Base-by-base conservation (phyloP, 768 basidiomycete genomes). In the Cytidiella melzeri region DNA sequence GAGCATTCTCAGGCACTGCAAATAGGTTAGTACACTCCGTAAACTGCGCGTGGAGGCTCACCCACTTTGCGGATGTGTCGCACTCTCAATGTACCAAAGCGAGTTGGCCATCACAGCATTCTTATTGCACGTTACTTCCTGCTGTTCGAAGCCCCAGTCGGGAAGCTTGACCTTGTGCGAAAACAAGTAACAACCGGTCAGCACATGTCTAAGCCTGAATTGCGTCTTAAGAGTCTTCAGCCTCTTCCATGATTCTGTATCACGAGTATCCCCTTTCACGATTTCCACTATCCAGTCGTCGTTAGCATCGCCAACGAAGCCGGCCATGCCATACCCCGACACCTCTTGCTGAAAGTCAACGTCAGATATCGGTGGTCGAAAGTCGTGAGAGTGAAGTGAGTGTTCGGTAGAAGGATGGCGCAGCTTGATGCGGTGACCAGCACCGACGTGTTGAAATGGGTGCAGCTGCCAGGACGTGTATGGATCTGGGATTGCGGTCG, bases 281-380 rank as follows among this genome's bases (percentile, higher is more conserved):
- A 98, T 89, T 66, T 96, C 93, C 46, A 98, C 75, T 48, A 83
- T 69, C 84, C 89, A 92, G 60, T 97, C 90, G 60, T 98, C 95
- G 62, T 97, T 98, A 40, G 83, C 77, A 60, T 97, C 95, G 12
- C 95, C 95, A 0, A 66, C 69, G 63, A 87, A 97, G 0, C 86
- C 88, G 0, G 83, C 69, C 74, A 88, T 82, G 1, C 96, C 96
- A 61, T 99, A 99, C 0, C 74, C 92, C 1, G 92, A 94, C 1
- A 98, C 93, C 64, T 99, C 96, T 61, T 98, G 95, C 71, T 99
- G 96, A 73, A 97, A 99, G 59, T 99, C 96, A 41, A 97, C 95
- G 41, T 99, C 96, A 26, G 89, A 92, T 12, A 99, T 83, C 15
- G 94, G 92, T 4, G 96, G 92, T 20, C 96, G 87, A 57, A 87